Conservation (phyloP, 805 yeast genomes). For the Peterozyma xylosa region DNA sequence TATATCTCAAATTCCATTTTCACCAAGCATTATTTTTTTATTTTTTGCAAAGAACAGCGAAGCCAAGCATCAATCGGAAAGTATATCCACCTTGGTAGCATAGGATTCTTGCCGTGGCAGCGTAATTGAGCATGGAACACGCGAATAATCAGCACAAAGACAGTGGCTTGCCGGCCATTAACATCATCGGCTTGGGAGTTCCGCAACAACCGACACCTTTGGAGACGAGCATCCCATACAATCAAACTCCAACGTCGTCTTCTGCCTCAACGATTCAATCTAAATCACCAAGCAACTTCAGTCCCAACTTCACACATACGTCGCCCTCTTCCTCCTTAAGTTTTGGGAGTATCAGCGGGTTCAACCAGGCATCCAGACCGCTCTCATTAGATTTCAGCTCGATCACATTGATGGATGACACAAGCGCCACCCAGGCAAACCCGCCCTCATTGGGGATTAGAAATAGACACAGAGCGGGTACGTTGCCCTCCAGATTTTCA, state of each 20-base stretch:
- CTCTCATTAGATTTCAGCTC: slow-evolving; percentile 7
- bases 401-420: neutral
- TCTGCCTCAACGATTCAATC: neutral
- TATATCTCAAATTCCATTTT: too few species aligned
- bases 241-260: neutral
- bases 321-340: slow-evolving; percentile 7
- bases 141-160: too few species aligned
- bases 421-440: slow-evolving; percentile 1
- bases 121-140: too few species aligned
- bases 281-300: slow-evolving; percentile 4
- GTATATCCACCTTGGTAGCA: too few species aligned
- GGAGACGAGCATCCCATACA: too few species aligned
- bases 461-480: slow-evolving; percentile 70
- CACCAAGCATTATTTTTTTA: too few species aligned
- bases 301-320: slow-evolving; percentile 4
- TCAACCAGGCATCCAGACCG: slow-evolving; percentile 1
- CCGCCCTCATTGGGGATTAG: slow-evolving; percentile 27
- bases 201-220: too few species aligned
- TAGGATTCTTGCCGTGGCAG: too few species aligned
- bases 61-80: too few species aligned
- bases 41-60: too few species aligned
- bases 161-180: too few species aligned
- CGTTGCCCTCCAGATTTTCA: slow-evolving; percentile 59
- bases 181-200: too few species aligned
- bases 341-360: slow-evolving; percentile 1